Evolutionary conservation across 2,329 filamentous ascomycete genomes (phyloP), one percentile per base, ranked within the genome.

Genomic region (Exophiala viscosa): DNA sequence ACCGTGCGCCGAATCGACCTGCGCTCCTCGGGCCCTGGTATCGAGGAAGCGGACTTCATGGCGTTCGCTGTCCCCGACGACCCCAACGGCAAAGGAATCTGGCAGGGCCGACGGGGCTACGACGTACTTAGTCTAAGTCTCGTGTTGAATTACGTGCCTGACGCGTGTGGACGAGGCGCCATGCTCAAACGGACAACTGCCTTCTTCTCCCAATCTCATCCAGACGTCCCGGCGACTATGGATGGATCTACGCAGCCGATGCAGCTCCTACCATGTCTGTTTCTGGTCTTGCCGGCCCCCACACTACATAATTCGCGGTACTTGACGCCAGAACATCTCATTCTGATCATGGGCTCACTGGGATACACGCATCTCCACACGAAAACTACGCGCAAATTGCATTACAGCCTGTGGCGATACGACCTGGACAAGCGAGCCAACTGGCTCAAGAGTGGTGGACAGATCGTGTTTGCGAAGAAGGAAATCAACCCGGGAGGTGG

Each of bases 1-100:
- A 18, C n/a, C 28, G 60, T 63, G 18, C 54, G 56, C 20, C 82
- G 90, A 59, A 96, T 99, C 67, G 93, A 99, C 66, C 74, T 99
- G 50, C 88, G 95, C 70, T 93, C 90, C 54, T 90, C 95, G 66
- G 85, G 85, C 42, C 77, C 85, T 1, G 70, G 68, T 2, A 99
- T 99, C 60, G 67, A 84, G 52, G 84, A 95, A 69, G 90, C 96
- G 67, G 90, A 99, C 69, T 97, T 99, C 65, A 96, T 99, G 91
- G 74, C 89, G 61, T 80, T 90, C 20, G 88, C 90, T 0, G 69
- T 92, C 2, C 92, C 92, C 0, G 67, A 66, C 8, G 31, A 46
- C 4, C 68, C 60, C 6, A 66, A 77, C 17, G 46, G 54, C 1
- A 46, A 39, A 17, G 40, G 46, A 6, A 13, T 34, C 9, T 39